A percentile compares a stretch with the other conserved stretches of the same genome.
phyloP scores from a whole-genome alignment of 805 yeast genomes.

The Saccharomycopsis malanga region DNA sequence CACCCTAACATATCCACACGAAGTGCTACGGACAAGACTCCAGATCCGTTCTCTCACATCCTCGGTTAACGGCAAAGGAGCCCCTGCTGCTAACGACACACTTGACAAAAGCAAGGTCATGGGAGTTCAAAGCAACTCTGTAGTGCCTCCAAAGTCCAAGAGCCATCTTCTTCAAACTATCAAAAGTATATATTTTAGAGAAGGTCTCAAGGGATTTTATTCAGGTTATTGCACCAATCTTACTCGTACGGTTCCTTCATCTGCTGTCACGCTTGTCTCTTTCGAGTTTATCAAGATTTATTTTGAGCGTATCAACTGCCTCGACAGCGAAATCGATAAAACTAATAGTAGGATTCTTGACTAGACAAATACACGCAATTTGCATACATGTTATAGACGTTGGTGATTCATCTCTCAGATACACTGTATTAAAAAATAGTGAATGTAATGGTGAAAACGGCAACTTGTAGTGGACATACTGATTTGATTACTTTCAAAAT shows the following conservation, averaged over 20 bases:
- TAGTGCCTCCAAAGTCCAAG: conserved; percentile 4
- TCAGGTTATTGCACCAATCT: conserved; percentile 84
- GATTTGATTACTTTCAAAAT: no score
- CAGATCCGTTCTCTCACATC: conserved; percentile 47
- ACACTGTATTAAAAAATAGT: no score
- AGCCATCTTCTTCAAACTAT: conserved; percentile 24
- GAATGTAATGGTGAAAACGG: no score
- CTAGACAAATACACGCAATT: background rate
- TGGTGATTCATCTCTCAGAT: no score
- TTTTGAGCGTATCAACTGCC: conserved; percentile 27
- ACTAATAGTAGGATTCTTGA: background rate
- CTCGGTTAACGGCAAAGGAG: conserved; percentile 23
- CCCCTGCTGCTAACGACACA: background rate
- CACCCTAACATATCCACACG: conserved; percentile 89
- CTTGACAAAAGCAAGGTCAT: no score
- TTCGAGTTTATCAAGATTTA: conserved; percentile 72
- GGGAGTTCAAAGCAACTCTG: background rate
- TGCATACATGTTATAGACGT: no score
- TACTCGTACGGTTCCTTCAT: conserved; percentile 87
- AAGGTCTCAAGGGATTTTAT: conserved; percentile 79
- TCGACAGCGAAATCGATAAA: background rate
- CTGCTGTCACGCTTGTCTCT: conserved; percentile 90
- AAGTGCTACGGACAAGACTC: conserved; percentile 84
- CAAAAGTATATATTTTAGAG: conserved; percentile 44
- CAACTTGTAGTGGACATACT: no score